Evolutionary conservation across 345 rosid genomes (phyloP).

Genomic region (Geranium brycei): DNA sequence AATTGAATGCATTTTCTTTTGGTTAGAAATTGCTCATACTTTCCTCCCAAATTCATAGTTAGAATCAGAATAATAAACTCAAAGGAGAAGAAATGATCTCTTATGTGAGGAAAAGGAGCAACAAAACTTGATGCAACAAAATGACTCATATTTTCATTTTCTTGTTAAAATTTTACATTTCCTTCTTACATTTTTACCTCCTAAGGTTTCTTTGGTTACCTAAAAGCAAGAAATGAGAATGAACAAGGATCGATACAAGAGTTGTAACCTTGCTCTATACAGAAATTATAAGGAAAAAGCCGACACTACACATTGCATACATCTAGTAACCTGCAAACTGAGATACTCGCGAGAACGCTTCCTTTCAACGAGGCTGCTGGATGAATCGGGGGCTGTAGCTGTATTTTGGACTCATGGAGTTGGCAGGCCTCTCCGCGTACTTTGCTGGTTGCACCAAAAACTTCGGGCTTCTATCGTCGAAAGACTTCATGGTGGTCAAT

Average conservation of each 20-base stretch:
- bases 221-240: constrained; percentile 19
- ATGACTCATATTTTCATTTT: too few species aligned
- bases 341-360: not conserved
- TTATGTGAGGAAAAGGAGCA: too few species aligned
- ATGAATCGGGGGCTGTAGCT: constrained; percentile 37
- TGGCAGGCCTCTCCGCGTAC: constrained; percentile 38
- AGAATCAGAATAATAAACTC: too few species aligned
- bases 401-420: constrained; percentile 24
- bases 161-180: too few species aligned
- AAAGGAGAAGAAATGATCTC: too few species aligned
- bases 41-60: too few species aligned
- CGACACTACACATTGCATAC: constrained; percentile 21
- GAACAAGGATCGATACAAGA: constrained; percentile 16
- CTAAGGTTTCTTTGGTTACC: constrained; percentile 12
- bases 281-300: constrained; percentile 18
- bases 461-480: constrained; percentile 11
- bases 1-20: too few species aligned
- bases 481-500: constrained; percentile 8
- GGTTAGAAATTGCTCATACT: too few species aligned
- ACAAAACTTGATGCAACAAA: too few species aligned
- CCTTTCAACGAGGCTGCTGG: constrained; percentile 44
- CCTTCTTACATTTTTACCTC: constrained; percentile 9
- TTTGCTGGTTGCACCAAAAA: constrained; percentile 16
- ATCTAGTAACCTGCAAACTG: not conserved
- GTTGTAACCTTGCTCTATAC: constrained; percentile 34